phyloP scores from a whole-genome alignment of 495 filamentous ascomycete genomes.

The Schizothecium vesticola region DNA sequence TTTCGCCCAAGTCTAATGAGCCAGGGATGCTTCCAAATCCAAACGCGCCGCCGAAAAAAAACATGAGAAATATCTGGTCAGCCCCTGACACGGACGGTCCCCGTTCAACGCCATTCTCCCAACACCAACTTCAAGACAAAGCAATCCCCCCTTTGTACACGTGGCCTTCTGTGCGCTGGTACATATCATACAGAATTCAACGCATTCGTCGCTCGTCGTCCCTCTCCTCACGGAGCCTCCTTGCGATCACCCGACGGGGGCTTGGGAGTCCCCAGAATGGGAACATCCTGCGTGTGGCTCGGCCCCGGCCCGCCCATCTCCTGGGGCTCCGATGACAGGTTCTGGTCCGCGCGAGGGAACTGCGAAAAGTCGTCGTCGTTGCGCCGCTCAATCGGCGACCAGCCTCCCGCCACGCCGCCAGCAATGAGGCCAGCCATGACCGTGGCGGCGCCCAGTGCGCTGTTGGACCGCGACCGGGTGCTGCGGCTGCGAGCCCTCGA shows the following conservation, averaged over 20 bases:
- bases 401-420: conserved; percentile 74
- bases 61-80: background rate
- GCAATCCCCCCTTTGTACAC: background rate
- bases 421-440: conserved; percentile 87
- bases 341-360: conserved; percentile 20
- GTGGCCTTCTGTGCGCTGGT: background rate
- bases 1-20: background rate
- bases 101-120: background rate
- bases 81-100: background rate
- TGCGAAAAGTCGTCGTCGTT: conserved; percentile 24
- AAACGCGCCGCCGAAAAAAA: background rate
- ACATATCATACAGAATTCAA: background rate
- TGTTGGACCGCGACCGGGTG: conserved; percentile 80
- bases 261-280: conserved; percentile 37
- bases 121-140: background rate
- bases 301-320: conserved; percentile 26
- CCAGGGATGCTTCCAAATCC: background rate
- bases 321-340: conserved; percentile 36
- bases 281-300: conserved; percentile 29
- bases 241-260: conserved; percentile 34
- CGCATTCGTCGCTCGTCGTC: background rate
- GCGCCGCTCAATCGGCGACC: conserved; percentile 72
- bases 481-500: conserved; percentile 61
- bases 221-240: background rate
- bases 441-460: conserved; percentile 73